Base-by-base conservation (phyloP, 1,284 basidiomycete genomes). In the Lignosus rhinocerotis region DNA sequence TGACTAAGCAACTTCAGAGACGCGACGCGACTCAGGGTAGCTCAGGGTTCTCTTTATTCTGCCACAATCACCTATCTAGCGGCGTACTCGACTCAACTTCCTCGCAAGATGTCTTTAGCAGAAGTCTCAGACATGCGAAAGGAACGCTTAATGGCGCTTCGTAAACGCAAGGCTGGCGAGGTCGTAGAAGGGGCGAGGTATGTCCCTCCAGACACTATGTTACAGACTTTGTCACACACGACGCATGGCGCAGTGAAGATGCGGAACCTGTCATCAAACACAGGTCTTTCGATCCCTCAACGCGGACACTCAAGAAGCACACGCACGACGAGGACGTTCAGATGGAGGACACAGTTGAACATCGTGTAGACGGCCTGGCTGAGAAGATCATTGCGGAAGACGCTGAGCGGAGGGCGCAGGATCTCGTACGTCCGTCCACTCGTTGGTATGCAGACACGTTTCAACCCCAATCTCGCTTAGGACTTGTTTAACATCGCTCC, bases 401-500 rank as follows among this genome's bases (percentile, higher is more conserved):
- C 70, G 92, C 94, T 70, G 83, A 85, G 66, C 86, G 86, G 62
- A 78, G 94, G 66, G 84, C 84, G 1, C 91, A 97, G 74, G 95
- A 98, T 67, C 79, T 98, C 64, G 94, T 94, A 69, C 64, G 87
- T 80, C 21, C 14, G 8, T 30, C 14, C 33, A 17, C 10, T 48
- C 25, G 31, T 30, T 11, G 14, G 16, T 44, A 11, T 9, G 30
- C 50, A 41, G 19, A 25, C 34, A 50, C 48, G 50, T 51, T 51
- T 38, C 30, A 17, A 42, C 39, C 43, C 38, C 21, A 9, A 31
- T 30, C 17, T 12, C 19, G 33, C 55, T 49, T 70, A 97, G 94
- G 94, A 98, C 70, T 80, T 98, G 30, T 92, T 94, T 72, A 98
- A 97, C 71, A 98, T 99, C 65, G 96, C 96, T 30, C 96, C 96